Evolutionary conservation across 108 stramenopile genomes (phyloP), one percentile per base, ranked within the genome.

Genomic region (Skeletonema costatum): DNA sequence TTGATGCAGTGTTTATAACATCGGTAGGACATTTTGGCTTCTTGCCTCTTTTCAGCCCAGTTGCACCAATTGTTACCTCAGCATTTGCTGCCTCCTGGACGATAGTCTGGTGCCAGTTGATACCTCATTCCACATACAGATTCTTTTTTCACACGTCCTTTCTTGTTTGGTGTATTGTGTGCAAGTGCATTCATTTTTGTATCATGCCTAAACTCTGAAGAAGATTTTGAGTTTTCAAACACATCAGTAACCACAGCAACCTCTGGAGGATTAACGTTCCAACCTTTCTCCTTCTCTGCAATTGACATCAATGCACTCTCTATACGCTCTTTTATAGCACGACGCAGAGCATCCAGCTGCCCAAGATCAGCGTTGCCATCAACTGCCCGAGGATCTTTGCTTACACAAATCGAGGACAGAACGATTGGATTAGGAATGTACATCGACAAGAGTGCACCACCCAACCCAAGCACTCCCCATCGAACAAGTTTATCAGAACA

Each of bases 401-500:
- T 86, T 3, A 96, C 94, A 48, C 87, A 82, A 31, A 93, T 78
- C 2, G 86, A 84, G 1, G 89, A 60, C 1, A 96, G 59, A 31
- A 69, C 66, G 66, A 93, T 86, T 31, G 92, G 92, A 7, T 73
- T 61, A 9, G 68, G 71, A 70, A 92, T 76, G 25, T 75, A 81
- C 30, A 33, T 29, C 0, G 83, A 76, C 35, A 96, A 70, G 3
- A 85, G 44, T 21, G 70, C 59, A 66, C 96, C 96, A 59, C 94
- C 92, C 65, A 96, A 32, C 2, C 97, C 96, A n/a, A 96, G 67
- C 8, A 95, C 32, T 44, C 82, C 71, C 97, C 97, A 98, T 63
- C 87, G 69, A 6, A 89, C 82, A 66, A 98, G 44, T 71, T 98
- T 98, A 73, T 98, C 97, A 32, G 91, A 91, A 72, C 97, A 98